phyloP scores from a whole-genome alignment of 2,329 filamentous ascomycete genomes.

The Bipolaris gigantea region DNA sequence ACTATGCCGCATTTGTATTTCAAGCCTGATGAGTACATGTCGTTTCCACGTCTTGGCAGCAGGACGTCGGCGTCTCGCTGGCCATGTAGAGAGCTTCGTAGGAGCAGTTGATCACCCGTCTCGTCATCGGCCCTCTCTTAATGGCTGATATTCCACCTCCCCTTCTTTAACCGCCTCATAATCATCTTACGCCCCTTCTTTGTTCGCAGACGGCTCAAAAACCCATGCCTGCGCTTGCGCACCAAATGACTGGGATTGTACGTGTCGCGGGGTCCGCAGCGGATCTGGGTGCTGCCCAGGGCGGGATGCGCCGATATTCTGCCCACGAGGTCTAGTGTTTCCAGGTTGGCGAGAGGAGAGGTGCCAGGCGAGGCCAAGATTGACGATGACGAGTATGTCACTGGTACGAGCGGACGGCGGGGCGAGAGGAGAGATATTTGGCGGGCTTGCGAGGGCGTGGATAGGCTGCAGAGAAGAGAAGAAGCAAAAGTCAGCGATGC shows the following conservation, averaged over 20 bases:
- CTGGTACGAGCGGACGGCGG: constrained; percentile 31
- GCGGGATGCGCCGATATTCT: constrained; percentile 44
- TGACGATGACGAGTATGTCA: constrained; percentile 16
- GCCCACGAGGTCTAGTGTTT: constrained; percentile 39
- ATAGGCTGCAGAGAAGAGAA: constrained; percentile 5
- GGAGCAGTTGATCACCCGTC: background rate
- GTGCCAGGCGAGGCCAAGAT: constrained; percentile 22
- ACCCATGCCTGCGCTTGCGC: constrained; percentile 64
- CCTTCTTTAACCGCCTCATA: constrained; percentile 57
- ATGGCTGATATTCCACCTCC: constrained; percentile 48
- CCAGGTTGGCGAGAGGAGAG: constrained; percentile 14
- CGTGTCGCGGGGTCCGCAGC: constrained; percentile 56
- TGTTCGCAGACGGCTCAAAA: constrained; percentile 56
- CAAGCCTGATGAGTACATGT: no score
- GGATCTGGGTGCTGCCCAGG: constrained; percentile 46
- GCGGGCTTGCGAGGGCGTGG: constrained; percentile 18
- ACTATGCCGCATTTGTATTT: background rate
- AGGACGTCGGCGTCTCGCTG: background rate
- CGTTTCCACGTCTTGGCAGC: background rate
- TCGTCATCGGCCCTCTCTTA: constrained; percentile 2
- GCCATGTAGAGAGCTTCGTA: background rate
- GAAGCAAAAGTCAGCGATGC: background rate
- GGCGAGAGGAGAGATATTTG: constrained; percentile 34
- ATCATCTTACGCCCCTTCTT: constrained; percentile 58
- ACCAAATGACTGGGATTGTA: constrained; percentile 62